These are phyloP conservation scores for Thermochaetoides dissita DNA, from an alignment of 2,329 filamentous ascomycete genomes.

Conservation along the genomic window DNA sequence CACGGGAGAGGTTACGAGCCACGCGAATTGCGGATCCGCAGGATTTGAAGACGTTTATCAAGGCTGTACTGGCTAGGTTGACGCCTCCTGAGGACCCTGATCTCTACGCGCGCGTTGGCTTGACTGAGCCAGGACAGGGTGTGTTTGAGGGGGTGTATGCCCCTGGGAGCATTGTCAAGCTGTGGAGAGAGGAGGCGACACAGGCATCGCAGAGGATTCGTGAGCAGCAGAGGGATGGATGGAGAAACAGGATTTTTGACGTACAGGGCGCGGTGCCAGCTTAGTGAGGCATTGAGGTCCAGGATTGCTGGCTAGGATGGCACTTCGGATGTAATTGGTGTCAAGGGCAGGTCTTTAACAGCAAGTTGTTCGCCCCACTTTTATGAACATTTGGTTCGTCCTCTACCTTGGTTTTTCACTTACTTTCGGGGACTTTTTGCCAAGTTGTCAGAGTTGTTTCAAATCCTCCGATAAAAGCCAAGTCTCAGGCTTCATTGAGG, in stretches of 20 bases:
- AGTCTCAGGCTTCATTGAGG: no score
- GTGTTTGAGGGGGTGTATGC: slow-evolving; percentile 77
- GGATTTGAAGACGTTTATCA: slow-evolving; percentile 69
- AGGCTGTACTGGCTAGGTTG: slow-evolving; percentile 65
- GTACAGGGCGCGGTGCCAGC: slow-evolving; percentile 20
- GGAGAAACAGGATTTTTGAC: slow-evolving; percentile 76
- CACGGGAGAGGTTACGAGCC: slow-evolving; percentile 71
- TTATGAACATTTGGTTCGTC: no score
- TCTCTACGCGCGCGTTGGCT: slow-evolving; percentile 57
- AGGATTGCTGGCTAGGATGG: no score
- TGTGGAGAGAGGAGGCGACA: slow-evolving; percentile 73
- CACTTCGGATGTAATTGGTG: no score
- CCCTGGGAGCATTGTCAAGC: slow-evolving; percentile 72
- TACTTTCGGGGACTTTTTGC: no score
- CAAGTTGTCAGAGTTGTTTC: no score
- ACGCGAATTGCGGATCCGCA: slow-evolving; percentile 70
- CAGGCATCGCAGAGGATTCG: slow-evolving; percentile 60
- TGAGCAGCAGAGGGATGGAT: slow-evolving; percentile 56
- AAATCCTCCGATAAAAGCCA: no score
- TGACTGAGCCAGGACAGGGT: slow-evolving; percentile 39
- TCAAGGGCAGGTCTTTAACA: no score
- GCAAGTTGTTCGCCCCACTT: no score
- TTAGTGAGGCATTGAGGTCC: not conserved
- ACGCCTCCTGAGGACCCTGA: slow-evolving; percentile 62
- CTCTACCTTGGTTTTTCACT: no score